Percentiles rank a stretch among this genome's conserved stretches.
These are phyloP conservation scores for Marasmius fiardii DNA, from an alignment of 1,284 basidiomycete species.

Conservation along the genomic window DNA sequence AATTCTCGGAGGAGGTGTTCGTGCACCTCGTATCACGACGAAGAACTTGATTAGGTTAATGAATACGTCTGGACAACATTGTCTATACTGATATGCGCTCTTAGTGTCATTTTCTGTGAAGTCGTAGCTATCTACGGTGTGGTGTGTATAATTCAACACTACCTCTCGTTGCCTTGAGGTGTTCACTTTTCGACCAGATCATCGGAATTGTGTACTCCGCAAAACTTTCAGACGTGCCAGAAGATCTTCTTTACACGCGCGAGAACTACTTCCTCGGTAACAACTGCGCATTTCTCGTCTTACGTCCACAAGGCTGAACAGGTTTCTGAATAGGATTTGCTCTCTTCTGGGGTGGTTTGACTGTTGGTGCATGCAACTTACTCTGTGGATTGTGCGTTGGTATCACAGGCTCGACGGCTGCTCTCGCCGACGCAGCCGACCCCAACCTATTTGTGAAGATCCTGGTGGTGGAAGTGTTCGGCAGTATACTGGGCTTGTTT, in stretches of 20 bases:
- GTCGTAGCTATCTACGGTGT: constrained; percentile 97
- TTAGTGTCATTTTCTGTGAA: constrained; percentile 98
- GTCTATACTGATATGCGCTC: neutral
- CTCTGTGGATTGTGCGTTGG: constrained; percentile 91
- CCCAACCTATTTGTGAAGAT: constrained; percentile 93
- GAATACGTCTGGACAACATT: neutral
- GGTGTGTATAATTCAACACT: constrained; percentile 48
- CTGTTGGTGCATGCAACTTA: constrained; percentile 90
- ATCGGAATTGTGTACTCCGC: constrained; percentile 93
- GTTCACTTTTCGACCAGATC: constrained; percentile 47
- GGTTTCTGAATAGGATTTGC: constrained; percentile 61
- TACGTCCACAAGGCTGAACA: neutral
- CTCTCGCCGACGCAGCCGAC: constrained; percentile 90
- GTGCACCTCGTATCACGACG: constrained; percentile 91
- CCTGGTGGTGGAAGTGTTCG: constrained; percentile 92
- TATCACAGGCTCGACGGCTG: constrained; percentile 89
- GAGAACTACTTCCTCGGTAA: constrained; percentile 89
- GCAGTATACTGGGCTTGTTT: constrained; percentile 88
- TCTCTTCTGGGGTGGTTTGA: constrained; percentile 93
- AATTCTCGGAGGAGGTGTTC: constrained; percentile 93
- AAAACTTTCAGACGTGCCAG: constrained; percentile 64
- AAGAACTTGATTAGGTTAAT: constrained; percentile 96
- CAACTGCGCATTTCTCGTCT: neutral
- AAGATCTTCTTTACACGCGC: constrained; percentile 67
- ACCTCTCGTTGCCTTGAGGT: neutral